Percentiles rank a stretch among this genome's conserved stretches.
phyloP scores from a whole-genome alignment of 495 filamentous ascomycete species.

The Penicillium antarcticum region DNA sequence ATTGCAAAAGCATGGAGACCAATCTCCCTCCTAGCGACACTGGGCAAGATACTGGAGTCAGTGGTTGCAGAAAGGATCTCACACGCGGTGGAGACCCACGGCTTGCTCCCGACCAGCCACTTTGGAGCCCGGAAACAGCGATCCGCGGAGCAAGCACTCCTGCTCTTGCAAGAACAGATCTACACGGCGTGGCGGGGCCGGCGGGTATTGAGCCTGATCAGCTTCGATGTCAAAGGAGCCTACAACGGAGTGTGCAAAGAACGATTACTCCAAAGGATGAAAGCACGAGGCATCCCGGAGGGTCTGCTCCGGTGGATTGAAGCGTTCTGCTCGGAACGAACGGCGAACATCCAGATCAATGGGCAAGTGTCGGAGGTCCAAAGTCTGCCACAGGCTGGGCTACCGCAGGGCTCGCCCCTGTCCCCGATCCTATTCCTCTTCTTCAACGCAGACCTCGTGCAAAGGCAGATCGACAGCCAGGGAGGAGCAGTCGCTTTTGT shows the following conservation, averaged over 20 bases:
- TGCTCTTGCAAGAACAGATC: constrained; percentile 26
- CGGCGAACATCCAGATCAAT: not conserved
- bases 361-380: constrained; percentile 11
- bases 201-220: constrained; percentile 13
- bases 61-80: constrained; percentile 28
- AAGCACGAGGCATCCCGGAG: constrained; percentile 20
- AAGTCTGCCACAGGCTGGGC: constrained; percentile 13
- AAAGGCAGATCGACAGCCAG: constrained; percentile 15
- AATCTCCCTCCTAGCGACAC: constrained; percentile 27
- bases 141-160: constrained; percentile 20
- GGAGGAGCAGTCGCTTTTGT: constrained; percentile 17
- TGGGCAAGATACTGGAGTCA: constrained; percentile 27
- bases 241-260: constrained; percentile 37
- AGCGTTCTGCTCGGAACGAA: constrained; percentile 19
- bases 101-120: constrained; percentile 6
- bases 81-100: constrained; percentile 20
- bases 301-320: constrained; percentile 21
- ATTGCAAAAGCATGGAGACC: constrained; percentile 22
- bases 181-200: constrained; percentile 20
- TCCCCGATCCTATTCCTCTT: constrained; percentile 32
- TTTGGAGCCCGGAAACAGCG: not conserved
- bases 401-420: constrained; percentile 29
- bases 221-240: constrained; percentile 40
- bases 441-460: constrained; percentile 26
- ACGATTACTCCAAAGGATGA: constrained; percentile 29